Percentiles rank a stretch among this genome's conserved stretches.
These are phyloP conservation scores for Annulohypoxylon truncatum DNA, from an alignment of 2,329 filamentous ascomycete species.

Conservation along the genomic window DNA sequence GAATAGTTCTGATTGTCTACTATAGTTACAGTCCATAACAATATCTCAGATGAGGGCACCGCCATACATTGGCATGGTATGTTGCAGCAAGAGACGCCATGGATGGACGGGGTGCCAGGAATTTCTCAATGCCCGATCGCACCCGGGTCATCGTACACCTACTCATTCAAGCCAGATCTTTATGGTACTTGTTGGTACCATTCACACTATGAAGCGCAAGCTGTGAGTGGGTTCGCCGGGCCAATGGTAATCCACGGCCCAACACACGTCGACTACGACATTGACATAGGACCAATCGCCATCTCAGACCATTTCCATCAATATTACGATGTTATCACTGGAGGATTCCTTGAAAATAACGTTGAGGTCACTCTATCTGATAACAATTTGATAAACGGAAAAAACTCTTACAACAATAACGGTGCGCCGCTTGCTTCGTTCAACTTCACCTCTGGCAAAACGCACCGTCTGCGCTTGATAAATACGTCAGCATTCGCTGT, in stretches of 20 bases:
- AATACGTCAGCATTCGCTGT: no score
- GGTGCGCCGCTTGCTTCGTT: no score
- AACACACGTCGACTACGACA: constrained; percentile 33
- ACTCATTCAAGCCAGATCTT: constrained; percentile 35
- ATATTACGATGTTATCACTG: no score
- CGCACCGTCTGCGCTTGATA: no score
- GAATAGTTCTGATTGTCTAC: no score
- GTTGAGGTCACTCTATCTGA: no score
- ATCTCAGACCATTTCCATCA: constrained; percentile 32
- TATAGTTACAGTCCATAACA: constrained; percentile 71
- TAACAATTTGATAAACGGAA: no score
- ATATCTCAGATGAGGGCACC: constrained; percentile 56
- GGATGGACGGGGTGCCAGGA: constrained; percentile 44
- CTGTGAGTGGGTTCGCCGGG: constrained; percentile 58
- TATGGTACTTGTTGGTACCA: constrained; percentile 51
- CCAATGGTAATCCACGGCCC: constrained; percentile 50
- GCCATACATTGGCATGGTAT: constrained; percentile 39
- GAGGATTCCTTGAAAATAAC: no score
- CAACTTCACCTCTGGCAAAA: no score
- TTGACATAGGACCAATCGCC: constrained; percentile 36
- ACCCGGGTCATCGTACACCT: constrained; percentile 32
- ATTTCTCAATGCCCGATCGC: constrained; percentile 40
- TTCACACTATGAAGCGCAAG: constrained; percentile 54
- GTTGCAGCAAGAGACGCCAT: constrained; percentile 35
- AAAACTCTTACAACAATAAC: no score